phyloP scores from a whole-genome alignment of 495 filamentous ascomycete genomes.

The Neurospora sp. region DNA sequence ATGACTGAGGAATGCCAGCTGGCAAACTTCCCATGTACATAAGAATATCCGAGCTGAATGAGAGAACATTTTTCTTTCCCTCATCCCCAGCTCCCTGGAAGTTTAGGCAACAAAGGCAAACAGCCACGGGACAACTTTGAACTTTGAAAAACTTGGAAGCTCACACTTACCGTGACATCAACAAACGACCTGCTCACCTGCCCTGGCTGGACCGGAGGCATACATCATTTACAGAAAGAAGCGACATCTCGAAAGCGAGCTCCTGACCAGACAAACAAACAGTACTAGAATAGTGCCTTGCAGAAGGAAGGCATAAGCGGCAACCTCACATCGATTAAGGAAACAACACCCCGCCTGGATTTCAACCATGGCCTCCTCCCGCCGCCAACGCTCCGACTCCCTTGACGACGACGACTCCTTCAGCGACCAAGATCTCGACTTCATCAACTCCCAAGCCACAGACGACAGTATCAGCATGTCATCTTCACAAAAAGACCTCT shows the following conservation, averaged over 20 bases:
- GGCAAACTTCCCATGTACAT: not conserved
- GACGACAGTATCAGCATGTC: not conserved
- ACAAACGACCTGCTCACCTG: not conserved
- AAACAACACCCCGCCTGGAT: not conserved
- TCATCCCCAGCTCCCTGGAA: not conserved
- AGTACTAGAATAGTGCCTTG: not conserved
- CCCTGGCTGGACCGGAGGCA: not conserved
- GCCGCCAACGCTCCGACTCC: not conserved
- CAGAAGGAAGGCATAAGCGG: not conserved
- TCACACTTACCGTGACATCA: not conserved
- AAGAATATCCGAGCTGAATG: not conserved
- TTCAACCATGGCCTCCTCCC: not conserved
- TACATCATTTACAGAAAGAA: not conserved
- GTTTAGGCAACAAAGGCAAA: not conserved
- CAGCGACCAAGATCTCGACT: conserved; percentile 26
- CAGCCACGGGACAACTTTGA: not conserved
- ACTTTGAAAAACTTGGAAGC: not conserved
- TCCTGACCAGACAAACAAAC: not conserved
- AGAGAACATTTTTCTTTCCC: not conserved
- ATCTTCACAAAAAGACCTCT: not conserved
- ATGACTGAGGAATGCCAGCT: not conserved
- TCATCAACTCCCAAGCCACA: conserved; percentile 20
- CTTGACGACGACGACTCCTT: conserved; percentile 11
- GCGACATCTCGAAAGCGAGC: not conserved
- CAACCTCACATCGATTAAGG: not conserved